Evolutionary conservation across 805 yeast species (phyloP).

Genomic region (Wickerhamomyces queroliae): DNA sequence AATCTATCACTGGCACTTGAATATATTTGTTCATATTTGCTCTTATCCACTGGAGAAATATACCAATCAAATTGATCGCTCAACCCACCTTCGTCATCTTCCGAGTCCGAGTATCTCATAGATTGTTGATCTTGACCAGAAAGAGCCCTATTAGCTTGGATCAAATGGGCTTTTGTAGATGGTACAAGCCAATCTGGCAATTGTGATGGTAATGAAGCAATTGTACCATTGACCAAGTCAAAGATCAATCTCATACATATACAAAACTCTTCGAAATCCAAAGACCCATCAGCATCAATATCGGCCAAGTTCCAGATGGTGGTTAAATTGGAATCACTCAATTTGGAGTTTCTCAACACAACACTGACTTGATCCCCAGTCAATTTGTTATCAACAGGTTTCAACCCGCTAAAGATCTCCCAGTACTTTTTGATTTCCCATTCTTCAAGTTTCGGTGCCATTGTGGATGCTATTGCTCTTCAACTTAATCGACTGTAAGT

Average conservation of each 20-base stretch:
- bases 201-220: constrained; percentile 54
- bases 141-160: constrained; percentile 73
- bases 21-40: constrained; percentile 74
- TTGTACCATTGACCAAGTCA: constrained; percentile 77
- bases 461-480: too few species aligned
- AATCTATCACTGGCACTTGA: constrained; percentile 66
- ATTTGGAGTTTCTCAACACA: constrained; percentile 83
- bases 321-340: constrained; percentile 71
- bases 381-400: constrained; percentile 73
- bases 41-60: constrained; percentile 81
- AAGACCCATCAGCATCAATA: constrained; percentile 83
- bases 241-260: constrained; percentile 94
- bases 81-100: constrained; percentile 32
- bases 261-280: constrained; percentile 97
- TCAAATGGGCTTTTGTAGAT: constrained; percentile 75
- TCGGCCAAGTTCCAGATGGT: constrained; percentile 90
- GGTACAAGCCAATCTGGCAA: constrained; percentile 95
- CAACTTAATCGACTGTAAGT: too few species aligned
- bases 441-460: constrained; percentile 69
- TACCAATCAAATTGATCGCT: constrained; percentile 79
- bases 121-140: constrained; percentile 12
- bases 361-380: constrained; percentile 81
- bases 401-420: constrained; percentile 91
- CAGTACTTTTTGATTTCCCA: constrained; percentile 97
- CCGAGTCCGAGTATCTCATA: constrained; percentile 49